Conservation (phyloP, 1,139 yeast genomes). For the Candida glucosophila region DNA sequence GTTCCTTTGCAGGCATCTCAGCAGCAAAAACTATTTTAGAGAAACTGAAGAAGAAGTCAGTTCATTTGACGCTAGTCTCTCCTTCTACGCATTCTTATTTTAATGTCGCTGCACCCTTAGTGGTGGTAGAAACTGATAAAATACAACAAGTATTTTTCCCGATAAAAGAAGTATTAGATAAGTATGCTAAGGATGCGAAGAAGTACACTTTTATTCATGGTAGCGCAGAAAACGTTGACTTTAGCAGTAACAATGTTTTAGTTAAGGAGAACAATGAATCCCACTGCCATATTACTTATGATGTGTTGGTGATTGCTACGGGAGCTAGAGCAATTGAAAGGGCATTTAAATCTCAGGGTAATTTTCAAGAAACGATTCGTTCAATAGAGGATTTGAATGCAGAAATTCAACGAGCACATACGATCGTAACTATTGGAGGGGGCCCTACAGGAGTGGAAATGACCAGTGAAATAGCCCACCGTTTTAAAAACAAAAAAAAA, state of each 20-base stretch:
- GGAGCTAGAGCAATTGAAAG: constrained; percentile 13
- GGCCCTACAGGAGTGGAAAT: constrained; percentile 35
- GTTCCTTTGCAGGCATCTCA: constrained; percentile 22
- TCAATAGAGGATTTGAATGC: constrained; percentile 9
- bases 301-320: constrained; percentile 18
- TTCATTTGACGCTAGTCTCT: constrained; percentile 8
- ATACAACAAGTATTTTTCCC: constrained; percentile 9
- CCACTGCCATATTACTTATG: constrained; percentile 10
- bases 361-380: constrained; percentile 8
- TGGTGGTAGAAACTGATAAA: constrained; percentile 14
- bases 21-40: constrained; percentile 15
- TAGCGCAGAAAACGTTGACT: constrained; percentile 11
- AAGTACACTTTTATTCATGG: constrained; percentile 10
- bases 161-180: constrained; percentile 7
- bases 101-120: constrained; percentile 16
- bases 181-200: constrained; percentile 4
- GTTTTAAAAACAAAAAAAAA: constrained; percentile 10
- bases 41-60: constrained; percentile 1
- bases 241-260: constrained; percentile 7
- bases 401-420: constrained; percentile 12
- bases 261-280: constrained; percentile 6
- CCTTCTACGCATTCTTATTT: constrained; percentile 12
- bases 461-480: constrained; percentile 25
- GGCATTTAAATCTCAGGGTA: constrained; percentile 13
- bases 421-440: constrained; percentile 29